Base-by-base conservation (phyloP, 495 filamentous ascomycete genomes). In the Penicillium bialowiezense region DNA sequence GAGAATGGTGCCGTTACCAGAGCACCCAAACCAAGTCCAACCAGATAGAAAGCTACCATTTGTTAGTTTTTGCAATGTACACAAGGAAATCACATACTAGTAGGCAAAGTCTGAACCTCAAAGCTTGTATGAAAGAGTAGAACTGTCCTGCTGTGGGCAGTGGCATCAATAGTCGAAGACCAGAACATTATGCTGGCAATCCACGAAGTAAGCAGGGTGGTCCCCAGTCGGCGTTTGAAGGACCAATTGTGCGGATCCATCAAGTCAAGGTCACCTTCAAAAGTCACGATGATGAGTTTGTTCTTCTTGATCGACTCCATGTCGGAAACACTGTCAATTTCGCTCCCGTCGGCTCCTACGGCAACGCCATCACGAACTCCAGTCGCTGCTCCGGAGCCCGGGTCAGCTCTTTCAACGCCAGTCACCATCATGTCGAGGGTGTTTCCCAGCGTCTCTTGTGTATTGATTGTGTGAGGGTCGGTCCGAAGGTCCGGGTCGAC, bases 201-300 rank as follows among this genome's bases (percentile, higher is more conserved):
- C 2, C 67, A 23, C 4, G 74, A 75, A 29, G 83, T 73, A 9
- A 78, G 56, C 7, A 76, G 3, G 4, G 73, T 76, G 24, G 73
- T 61, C 21, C 52, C 31, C 14, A 68, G 41, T 10, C 71, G 63
- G 7, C 62, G 60, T 8, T 39, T 9, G 14, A 67, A 58, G n/a
- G 63, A 56, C 79, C 75, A 84, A 51, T 84, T 83, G 42, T 81
- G 80, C 14, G 79, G 82, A 54, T 82, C 77, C 46, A 74, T 61
- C 0, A 68, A 59, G 44, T 83, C 79, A 40, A 70, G 59, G 15
- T 75, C 74, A 5, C 71, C 67, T 26, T 81, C 75, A 54, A 72
- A 85, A 9, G 75, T 74, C 3, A 86, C 80, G 0, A 83, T 70
- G 21, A 84, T 82, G 28, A 83, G 70, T 54, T 70, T 66, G 18